Base-by-base conservation (phyloP, 257 asterid genomes). In the Salvia splendens region DNA sequence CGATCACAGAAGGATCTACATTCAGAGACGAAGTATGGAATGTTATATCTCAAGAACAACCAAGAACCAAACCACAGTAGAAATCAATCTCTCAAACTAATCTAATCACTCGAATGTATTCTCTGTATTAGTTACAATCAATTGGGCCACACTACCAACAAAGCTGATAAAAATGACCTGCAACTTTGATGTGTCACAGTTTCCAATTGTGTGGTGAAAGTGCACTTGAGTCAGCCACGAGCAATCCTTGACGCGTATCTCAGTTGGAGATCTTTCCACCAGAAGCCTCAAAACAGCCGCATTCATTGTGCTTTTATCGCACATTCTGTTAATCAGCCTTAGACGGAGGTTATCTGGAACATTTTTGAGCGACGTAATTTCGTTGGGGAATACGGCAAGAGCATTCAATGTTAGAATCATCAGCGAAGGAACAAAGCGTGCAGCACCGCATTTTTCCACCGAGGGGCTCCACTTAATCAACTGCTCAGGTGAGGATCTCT, bases 171-270 rank as follows among this genome's bases (percentile, higher is more conserved):
- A 15, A 32, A 46, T 82, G 77, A 91, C 98, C 92, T 42, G 77
- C 86, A 91, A 81, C 55, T 73, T 70, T 20, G 69, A 74, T 28
- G 79, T 61, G 68, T 78, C 75, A 30, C 83, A 74, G 49, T 71
- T 77, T 53, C 60, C 54, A 73, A 91, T 81, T 50, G 79, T 50
- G 75, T 73, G 68, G 46, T 61, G 71, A 58, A 86, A 85, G 52
- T 79, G 80, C 20, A 73, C 54, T n/a, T 89, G 94, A 38, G 84
- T 80, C 42, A 91, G 73, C 93, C 93, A 89, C 9, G 93, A 78
- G 71, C 86, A 82, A 57, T 89, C 84, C 68, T 89, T 89, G 58
- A 91, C 8, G 50, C 84, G 79, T 77, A 91, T 77, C 77, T 82
- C 87, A 36, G 86, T 81, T 61, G 98, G 95, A 61, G 81, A 73